Evolutionary conservation across 148 eudicot genomes (phyloP), one percentile per base, ranked within the genome.

Genomic region (Diospyros lotus): DNA sequence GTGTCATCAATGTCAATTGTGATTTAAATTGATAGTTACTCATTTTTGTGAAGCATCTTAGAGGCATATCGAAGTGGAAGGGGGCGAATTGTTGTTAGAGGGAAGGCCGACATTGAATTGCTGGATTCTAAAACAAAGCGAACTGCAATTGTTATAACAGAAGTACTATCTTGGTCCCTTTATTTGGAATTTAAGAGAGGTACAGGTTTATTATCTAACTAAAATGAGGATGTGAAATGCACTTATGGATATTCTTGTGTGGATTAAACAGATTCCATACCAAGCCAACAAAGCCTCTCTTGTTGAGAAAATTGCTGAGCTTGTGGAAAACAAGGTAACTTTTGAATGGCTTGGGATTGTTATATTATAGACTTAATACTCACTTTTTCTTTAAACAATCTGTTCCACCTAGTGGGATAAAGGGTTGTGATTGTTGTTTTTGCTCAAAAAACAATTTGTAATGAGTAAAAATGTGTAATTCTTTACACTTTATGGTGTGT

Each of bases 241-340:
- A 65, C 18, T 56, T 44, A 50, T 48, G 41, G 64, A 59, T 46
- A 17, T 79, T 60, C 53, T 83, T 43, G 42, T 67, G 73, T 77
- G 14, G 69, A 72, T 81, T 82, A 51, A 85, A 87, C 90, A 95
- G 98, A 86, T 95, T 56, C 98, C 98, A 7, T 95, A 95, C 73
- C 98, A 92, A 85, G 90, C 97, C 55, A 95, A 92, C 85, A 92
- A 95, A 90, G 97, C 98, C 41, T 80, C 96, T 58, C 89, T 95
- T 72, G 93, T 95, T 67, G 87, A 84, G 87, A 95, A 92, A 84
- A 92, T 95, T 74, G 98, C 98, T 56, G 93, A 92, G 67, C 96
- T 82, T 72, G 97, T 95, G 69, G 97, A 92, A 80, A 84, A 81
- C 66, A 95, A 95, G 98, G 98, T 95, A 89, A 52, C 73, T 55